Conservation (phyloP, 495 filamentous ascomycete species). For the Rusavskia elegans region DNA sequence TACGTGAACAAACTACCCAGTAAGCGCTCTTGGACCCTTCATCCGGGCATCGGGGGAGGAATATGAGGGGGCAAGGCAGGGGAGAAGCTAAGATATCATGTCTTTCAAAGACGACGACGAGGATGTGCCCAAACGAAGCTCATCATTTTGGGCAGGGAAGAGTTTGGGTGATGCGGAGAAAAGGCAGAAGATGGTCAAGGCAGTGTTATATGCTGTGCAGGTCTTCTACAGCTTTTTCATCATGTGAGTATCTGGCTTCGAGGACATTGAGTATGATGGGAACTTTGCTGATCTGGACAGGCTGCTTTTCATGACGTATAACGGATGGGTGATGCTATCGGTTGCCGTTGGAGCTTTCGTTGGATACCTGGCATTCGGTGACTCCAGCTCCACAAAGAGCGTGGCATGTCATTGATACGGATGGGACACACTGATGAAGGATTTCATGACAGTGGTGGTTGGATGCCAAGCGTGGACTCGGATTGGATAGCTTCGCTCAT, state of each 20-base stretch:
- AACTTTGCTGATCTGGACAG: constrained; percentile 25
- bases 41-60: not conserved
- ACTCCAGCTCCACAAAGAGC: constrained; percentile 55
- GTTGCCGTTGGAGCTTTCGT: constrained; percentile 79
- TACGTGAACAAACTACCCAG: constrained; percentile 35
- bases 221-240: constrained; percentile 99
- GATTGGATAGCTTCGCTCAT: too few species aligned
- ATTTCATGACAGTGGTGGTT: not conserved
- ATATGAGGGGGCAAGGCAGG: not conserved
- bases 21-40: constrained; percentile 24
- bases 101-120: constrained; percentile 30
- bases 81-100: constrained; percentile 7
- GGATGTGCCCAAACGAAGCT: constrained; percentile 38
- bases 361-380: constrained; percentile 72
- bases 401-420: constrained; percentile 68
- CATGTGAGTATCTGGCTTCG: constrained; percentile 52
- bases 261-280: not conserved
- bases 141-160: constrained; percentile 54
- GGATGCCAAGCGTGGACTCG: not conserved
- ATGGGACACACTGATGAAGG: too few species aligned
- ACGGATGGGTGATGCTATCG: constrained; percentile 89
- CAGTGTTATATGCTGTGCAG: constrained; percentile 75
- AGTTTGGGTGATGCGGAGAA: constrained; percentile 29
- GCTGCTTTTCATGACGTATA: constrained; percentile 99
- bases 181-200: constrained; percentile 60